Conservation (phyloP, 441 rosid species). For the Metrosideros polymorpha region DNA sequence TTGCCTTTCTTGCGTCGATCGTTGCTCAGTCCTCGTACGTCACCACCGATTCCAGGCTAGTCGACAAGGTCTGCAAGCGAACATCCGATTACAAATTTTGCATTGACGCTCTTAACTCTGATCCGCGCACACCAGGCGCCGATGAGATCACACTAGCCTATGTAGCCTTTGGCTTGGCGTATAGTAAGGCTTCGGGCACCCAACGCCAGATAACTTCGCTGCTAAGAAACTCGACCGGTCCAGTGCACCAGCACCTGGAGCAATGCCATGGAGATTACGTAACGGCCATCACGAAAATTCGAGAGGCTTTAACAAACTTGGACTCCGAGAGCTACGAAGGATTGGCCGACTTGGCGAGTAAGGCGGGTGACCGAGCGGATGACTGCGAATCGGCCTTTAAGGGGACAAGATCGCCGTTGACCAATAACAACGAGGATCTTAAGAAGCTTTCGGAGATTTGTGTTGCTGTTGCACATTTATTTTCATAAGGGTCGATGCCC, state of each 20-base stretch:
- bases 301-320: slow-evolving; percentile 12
- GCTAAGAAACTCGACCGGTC: background rate
- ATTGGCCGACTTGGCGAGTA: slow-evolving; percentile 1
- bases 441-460: slow-evolving; percentile 10
- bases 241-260: background rate
- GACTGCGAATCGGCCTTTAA: slow-evolving; percentile 7
- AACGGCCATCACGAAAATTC: background rate
- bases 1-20: background rate
- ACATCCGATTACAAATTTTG: slow-evolving; percentile 17
- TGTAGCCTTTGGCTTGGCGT: slow-evolving; percentile 12
- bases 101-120: slow-evolving; percentile 16
- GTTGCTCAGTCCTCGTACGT: accelerated
- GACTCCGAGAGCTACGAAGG: slow-evolving; percentile 24
- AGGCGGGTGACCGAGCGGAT: background rate
- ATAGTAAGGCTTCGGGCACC: slow-evolving; percentile 6
- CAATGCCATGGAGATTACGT: slow-evolving; percentile 11
- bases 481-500: background rate
- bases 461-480: background rate
- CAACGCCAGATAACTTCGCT: slow-evolving; percentile 1
- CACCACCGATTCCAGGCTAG: background rate
- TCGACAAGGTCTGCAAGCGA: slow-evolving; percentile 18
- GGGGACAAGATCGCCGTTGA: background rate
- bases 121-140: slow-evolving; percentile 1
- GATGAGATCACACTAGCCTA: slow-evolving; percentile 4
- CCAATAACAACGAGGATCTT: slow-evolving; percentile 2